phyloP scores from a whole-genome alignment of 2,329 filamentous ascomycete species.

The Corynespora cassiicola region DNA sequence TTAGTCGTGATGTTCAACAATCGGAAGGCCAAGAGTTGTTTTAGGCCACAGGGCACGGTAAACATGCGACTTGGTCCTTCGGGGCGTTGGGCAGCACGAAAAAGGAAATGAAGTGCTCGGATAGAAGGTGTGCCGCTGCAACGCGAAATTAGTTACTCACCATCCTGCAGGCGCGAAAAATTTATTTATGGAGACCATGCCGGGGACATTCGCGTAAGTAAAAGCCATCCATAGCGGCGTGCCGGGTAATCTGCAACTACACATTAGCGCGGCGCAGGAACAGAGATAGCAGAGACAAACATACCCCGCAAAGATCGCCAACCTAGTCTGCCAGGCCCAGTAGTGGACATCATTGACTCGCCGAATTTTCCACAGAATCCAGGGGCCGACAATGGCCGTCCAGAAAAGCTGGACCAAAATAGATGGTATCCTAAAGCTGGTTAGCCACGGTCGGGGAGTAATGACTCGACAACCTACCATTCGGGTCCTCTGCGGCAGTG shows the following conservation, averaged over 20 bases:
- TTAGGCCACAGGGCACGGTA: no score
- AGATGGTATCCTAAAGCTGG: conserved; percentile 38
- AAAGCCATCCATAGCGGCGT: conserved; percentile 47
- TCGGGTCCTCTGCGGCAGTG: conserved; percentile 64
- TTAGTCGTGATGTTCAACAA: no score
- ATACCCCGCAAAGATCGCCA: conserved; percentile 45
- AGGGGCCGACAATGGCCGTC: conserved; percentile 43
- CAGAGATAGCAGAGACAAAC: conserved; percentile 4
- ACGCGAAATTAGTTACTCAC: conserved; percentile 24
- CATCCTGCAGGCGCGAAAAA: conserved; percentile 44
- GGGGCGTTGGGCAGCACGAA: no score
- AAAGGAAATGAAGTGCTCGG: conserved; percentile 3
- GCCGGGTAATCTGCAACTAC: conserved; percentile 35
- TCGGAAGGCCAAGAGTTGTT: no score
- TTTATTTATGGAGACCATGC: conserved; percentile 32
- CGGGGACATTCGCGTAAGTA: conserved; percentile 34
- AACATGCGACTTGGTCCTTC: no score
- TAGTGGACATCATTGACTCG: conserved; percentile 44
- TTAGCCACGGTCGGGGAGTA: conserved; percentile 9
- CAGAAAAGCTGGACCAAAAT: conserved; percentile 46
- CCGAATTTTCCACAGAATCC: conserved; percentile 47
- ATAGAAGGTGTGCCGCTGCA: conserved; percentile 2
- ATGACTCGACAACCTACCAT: conserved; percentile 56
- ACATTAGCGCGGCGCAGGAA: conserved; percentile 22
- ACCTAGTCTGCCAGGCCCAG: conserved; percentile 47